These are phyloP conservation scores for Magnolia officinalis DNA, from an alignment of 164 flowering plant species.

Conservation along the genomic window DNA sequence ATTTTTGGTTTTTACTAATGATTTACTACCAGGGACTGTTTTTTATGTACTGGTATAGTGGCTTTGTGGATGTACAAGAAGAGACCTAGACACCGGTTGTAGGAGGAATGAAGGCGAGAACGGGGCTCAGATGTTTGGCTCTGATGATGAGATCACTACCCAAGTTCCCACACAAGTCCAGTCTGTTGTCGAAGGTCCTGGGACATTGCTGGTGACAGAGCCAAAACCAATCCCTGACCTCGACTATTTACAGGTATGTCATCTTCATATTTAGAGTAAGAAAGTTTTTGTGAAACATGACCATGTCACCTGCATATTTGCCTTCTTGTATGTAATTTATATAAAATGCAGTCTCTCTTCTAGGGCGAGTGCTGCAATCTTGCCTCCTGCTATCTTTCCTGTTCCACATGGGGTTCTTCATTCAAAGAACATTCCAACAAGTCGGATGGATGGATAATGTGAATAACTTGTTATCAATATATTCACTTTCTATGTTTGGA, in stretches of 20 bases:
- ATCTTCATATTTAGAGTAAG: background rate
- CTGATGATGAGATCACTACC: constrained; percentile 57
- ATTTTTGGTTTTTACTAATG: constrained; percentile 35
- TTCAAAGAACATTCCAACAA: too few relatives aligned
- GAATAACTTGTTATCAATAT: too few relatives aligned
- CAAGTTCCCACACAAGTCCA: constrained; percentile 80
- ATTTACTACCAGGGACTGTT: constrained; percentile 58
- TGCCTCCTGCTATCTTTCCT: too few relatives aligned
- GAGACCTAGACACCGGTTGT: constrained; percentile 32
- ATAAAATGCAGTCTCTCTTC: too few relatives aligned
- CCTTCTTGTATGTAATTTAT: background rate
- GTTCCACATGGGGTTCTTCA: too few relatives aligned
- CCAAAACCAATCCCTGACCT: constrained; percentile 69
- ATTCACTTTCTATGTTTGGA: too few relatives aligned
- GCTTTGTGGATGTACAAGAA: constrained; percentile 43
- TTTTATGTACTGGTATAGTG: constrained; percentile 70
- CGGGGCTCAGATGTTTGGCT: constrained; percentile 45
- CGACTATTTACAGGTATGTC: constrained; percentile 82
- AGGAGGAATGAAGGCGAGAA: constrained; percentile 29
- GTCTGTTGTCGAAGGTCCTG: constrained; percentile 72
- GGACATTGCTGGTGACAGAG: constrained; percentile 55
- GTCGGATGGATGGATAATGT: too few relatives aligned
- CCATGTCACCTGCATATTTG: background rate
- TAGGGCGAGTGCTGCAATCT: too few relatives aligned
- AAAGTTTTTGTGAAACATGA: background rate